Evolutionary conservation across 805 yeast species (phyloP).

Genomic region (Metschnikowia santaceciliae): DNA sequence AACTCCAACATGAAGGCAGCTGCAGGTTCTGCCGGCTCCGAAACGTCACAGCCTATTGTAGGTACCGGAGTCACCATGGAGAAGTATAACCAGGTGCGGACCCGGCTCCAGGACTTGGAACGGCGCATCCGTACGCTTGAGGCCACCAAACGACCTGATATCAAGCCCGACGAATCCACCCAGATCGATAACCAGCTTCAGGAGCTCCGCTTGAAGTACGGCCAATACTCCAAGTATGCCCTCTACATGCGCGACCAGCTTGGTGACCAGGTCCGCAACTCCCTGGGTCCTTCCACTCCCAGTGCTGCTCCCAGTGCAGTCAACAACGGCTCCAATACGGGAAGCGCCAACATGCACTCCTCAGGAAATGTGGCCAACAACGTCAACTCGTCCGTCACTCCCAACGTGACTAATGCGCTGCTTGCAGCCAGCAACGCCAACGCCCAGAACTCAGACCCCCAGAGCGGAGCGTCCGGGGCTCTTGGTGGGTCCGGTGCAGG

Average conservation of each 20-base stretch:
- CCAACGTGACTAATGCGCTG: slow-evolving; percentile 25
- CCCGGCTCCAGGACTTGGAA: slow-evolving; percentile 46
- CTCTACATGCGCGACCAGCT: slow-evolving; percentile 42
- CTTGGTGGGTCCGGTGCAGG: slow-evolving; percentile 1
- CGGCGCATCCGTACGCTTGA: slow-evolving; percentile 49
- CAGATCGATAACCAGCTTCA: slow-evolving; percentile 47
- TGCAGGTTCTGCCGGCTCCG: not conserved
- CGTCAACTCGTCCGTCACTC: slow-evolving; percentile 10
- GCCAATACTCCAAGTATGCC: slow-evolving; percentile 50
- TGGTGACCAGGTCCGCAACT: slow-evolving; percentile 26
- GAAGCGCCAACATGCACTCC: not conserved
- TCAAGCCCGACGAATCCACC: slow-evolving; percentile 43
- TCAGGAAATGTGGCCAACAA: slow-evolving; percentile 2
- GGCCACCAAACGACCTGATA: slow-evolving; percentile 40
- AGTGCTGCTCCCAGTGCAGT: slow-evolving; percentile 7
- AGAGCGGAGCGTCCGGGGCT: not conserved
- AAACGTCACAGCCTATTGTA: not conserved
- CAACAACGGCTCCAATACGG: not conserved
- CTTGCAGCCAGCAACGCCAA: slow-evolving; percentile 14
- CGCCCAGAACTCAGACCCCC: not conserved
- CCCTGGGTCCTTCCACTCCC: slow-evolving; percentile 6
- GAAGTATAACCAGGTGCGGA: slow-evolving; percentile 41
- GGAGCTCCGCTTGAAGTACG: slow-evolving; percentile 43
- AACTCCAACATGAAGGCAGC: not conserved
- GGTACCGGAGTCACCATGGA: slow-evolving; percentile 26